Percentiles rank a stretch among this genome's conserved stretches.
These are phyloP conservation scores for Colletotrichum gigasporum DNA, from an alignment of 2,329 filamentous ascomycete genomes.

Conservation along the genomic window DNA sequence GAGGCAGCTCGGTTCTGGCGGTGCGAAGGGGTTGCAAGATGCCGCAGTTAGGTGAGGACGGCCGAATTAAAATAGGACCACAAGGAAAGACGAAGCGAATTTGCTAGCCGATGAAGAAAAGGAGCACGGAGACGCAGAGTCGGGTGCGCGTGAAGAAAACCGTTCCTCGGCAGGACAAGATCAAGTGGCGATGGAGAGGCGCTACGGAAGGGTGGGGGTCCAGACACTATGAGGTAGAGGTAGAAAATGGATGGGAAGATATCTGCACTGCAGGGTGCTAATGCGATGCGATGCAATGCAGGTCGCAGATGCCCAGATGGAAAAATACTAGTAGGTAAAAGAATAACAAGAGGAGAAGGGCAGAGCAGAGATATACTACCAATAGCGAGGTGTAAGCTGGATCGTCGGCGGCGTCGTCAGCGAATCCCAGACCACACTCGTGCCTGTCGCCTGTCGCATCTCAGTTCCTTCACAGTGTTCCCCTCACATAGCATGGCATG, in stretches of 20 bases:
- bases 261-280: background rate
- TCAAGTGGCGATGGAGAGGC: conserved; percentile 16
- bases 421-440: background rate
- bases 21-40: no score
- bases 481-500: no score
- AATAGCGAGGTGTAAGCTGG: background rate
- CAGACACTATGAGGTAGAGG: background rate
- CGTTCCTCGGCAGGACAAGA: background rate
- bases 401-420: conserved; percentile 8
- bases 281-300: conserved; percentile 16
- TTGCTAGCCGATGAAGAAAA: background rate
- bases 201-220: background rate
- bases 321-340: background rate
- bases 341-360: background rate
- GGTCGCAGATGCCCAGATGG: background rate
- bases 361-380: background rate
- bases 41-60: no score
- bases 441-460: background rate
- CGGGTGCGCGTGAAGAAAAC: background rate
- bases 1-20: no score
- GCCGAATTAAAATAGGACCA: no score
- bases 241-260: background rate
- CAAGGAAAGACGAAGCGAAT: no score
- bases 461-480: background rate
- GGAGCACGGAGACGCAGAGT: background rate